Conservation (phyloP, 192 early-diverging fungal species). For the Podila epigama region DNA sequence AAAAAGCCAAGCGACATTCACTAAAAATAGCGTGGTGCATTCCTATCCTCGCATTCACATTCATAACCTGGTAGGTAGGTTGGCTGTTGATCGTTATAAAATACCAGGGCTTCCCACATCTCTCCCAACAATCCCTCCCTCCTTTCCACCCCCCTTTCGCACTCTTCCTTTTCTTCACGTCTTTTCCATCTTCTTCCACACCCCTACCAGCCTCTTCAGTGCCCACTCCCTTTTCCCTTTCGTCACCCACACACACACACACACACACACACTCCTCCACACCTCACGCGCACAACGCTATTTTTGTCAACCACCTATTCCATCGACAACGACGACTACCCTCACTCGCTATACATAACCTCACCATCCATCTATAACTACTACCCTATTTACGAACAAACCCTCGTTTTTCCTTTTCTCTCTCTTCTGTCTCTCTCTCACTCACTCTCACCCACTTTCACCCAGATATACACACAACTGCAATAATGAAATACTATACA, state of each 20-base stretch:
- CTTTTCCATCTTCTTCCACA: background rate
- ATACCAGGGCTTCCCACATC: background rate
- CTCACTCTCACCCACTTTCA: background rate
- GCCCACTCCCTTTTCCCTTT: too few relatives aligned
- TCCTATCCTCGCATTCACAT: too few relatives aligned
- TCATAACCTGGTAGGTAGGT: too few relatives aligned
- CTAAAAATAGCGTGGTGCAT: too few relatives aligned
- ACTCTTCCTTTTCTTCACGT: background rate
- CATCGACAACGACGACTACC: background rate
- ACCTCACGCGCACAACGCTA: slow-evolving; percentile 2
- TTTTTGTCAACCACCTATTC: background rate
- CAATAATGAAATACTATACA: slow-evolving; percentile 5
- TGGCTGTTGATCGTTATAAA: slow-evolving; percentile 4
- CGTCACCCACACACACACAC: too few relatives aligned
- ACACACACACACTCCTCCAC: too few relatives aligned
- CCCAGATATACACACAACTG: background rate
- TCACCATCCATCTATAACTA: too few relatives aligned
- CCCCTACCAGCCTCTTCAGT: too few relatives aligned
- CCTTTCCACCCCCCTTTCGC: background rate
- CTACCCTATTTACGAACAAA: too few relatives aligned
- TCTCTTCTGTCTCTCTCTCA: too few relatives aligned
- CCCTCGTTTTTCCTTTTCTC: background rate
- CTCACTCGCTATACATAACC: background rate
- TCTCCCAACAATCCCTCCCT: background rate
- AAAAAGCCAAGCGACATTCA: too few relatives aligned